These are phyloP conservation scores for Physcomitrellopsis africana DNA, from an alignment of 225 moss, liverwort and hornwort genomes.

Conservation along the genomic window DNA sequence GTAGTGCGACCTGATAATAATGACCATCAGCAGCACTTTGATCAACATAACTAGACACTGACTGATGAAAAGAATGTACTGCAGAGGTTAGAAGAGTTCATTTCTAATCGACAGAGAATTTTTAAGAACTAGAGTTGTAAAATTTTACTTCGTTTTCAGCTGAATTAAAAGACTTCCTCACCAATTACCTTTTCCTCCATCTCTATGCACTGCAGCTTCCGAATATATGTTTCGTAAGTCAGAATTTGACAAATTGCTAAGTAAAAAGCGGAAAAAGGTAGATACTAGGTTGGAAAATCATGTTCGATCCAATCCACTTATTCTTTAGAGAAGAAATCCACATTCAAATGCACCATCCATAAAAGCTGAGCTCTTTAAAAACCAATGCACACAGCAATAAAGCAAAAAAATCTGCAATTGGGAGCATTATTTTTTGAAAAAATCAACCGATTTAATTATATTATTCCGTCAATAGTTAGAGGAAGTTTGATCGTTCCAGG, in stretches of 20 bases:
- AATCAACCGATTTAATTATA: neutral
- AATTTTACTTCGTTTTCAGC: neutral
- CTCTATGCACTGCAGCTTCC: conserved; percentile 3
- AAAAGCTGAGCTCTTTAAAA: conserved; percentile 4
- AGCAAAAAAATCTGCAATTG: neutral
- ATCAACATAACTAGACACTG: conserved; percentile 6
- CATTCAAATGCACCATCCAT: neutral
- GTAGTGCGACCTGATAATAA: conserved; percentile 54
- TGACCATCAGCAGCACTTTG: conserved; percentile 22
- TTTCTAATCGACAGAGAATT: neutral
- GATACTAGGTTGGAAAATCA: neutral
- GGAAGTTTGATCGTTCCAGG: neutral
- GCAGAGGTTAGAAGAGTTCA: conserved; percentile 9
- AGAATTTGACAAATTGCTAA: neutral
- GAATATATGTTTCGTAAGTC: neutral
- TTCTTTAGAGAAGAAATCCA: neutral
- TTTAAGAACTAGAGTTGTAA: neutral
- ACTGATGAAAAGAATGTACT: conserved; percentile 3
- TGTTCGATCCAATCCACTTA: conserved; percentile 9
- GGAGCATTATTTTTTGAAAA: neutral
- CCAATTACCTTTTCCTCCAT: conserved; percentile 1
- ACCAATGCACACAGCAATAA: neutral
- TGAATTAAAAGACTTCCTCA: neutral
- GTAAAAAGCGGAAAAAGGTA: neutral
- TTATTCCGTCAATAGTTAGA: neutral